Evolutionary conservation across 2,329 filamentous ascomycete genomes (phyloP).

Genomic region (Sporothrix brasiliensis): DNA sequence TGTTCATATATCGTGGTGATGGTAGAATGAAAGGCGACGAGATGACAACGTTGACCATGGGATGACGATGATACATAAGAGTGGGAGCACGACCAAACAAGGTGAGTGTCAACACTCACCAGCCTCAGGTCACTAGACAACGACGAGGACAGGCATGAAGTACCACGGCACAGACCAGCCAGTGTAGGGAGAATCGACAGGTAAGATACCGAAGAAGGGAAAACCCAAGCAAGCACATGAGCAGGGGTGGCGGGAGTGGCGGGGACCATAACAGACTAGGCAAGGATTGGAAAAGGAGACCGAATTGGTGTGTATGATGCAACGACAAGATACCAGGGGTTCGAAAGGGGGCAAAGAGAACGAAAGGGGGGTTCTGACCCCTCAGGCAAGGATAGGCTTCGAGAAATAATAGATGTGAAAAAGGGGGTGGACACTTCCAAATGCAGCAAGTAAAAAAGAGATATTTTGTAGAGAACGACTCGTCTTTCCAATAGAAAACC

Average conservation of each 20-base stretch:
- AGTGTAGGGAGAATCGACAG: slow-evolving; percentile 12
- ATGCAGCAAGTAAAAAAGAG: background rate
- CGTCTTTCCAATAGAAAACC: slow-evolving; percentile 13
- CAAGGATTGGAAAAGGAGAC: slow-evolving; percentile 19
- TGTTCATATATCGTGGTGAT: background rate
- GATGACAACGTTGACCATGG: background rate
- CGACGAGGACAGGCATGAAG: slow-evolving; percentile 4
- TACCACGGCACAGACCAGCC: background rate
- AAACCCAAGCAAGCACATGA: slow-evolving; percentile 9
- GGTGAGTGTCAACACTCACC: background rate
- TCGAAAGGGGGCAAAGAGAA: background rate
- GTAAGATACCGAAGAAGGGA: background rate
- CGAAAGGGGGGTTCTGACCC: background rate
- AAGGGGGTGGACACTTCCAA: slow-evolving; percentile 13
- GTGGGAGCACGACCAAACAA: background rate
- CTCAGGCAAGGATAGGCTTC: slow-evolving; percentile 24
- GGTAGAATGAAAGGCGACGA: too few species aligned
- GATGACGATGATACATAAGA: background rate
- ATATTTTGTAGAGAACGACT: slow-evolving; percentile 5
- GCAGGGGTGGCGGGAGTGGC: slow-evolving; percentile 27
- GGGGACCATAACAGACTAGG: slow-evolving; percentile 25
- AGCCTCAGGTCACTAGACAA: background rate
- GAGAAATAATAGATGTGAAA: background rate
- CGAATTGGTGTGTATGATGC: slow-evolving; percentile 21
- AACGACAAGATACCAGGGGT: slow-evolving; percentile 11